A percentile compares a stretch with the other conserved stretches of the same genome.
Evolutionary conservation across 2,329 filamentous ascomycete species (phyloP).

Genomic region (Xylaria sp.): DNA sequence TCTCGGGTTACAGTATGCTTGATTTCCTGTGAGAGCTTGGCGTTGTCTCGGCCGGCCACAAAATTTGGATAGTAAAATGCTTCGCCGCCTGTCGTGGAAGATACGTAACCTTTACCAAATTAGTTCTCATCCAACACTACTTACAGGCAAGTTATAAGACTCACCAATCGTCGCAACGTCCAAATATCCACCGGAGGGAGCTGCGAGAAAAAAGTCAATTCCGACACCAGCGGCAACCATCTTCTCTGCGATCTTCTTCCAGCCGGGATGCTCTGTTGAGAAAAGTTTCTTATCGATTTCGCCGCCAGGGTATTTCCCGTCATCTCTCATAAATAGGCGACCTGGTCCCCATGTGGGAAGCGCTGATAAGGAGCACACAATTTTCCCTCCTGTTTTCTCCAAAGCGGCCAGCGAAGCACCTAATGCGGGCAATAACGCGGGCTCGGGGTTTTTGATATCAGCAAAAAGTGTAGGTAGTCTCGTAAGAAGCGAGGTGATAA

Average conservation of each 20-base stretch:
- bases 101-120: conserved; percentile 69
- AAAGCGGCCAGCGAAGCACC: conserved; percentile 85
- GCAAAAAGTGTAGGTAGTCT: conserved; percentile 87
- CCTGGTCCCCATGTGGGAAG: conserved; percentile 92
- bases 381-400: conserved; percentile 86
- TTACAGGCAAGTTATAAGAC: conserved; percentile 36
- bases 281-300: conserved; percentile 93
- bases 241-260: conserved; percentile 84
- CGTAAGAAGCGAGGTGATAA: conserved; percentile 86
- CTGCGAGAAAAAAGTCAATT: conserved; percentile 91
- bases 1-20: conserved; percentile 85
- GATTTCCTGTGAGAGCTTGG: conserved; percentile 85
- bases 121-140: conserved; percentile 19
- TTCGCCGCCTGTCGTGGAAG: conserved; percentile 90
- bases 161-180: conserved; percentile 89
- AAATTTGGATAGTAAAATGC: conserved; percentile 98
- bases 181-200: conserved; percentile 87
- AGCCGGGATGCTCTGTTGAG: conserved; percentile 85
- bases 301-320: conserved; percentile 82
- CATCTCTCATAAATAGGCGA: conserved; percentile 82
- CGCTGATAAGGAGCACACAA: conserved; percentile 85
- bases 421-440: conserved; percentile 82
- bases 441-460: conserved; percentile 86
- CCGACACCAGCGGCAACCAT: conserved; percentile 88
- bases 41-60: conserved; percentile 80